Percentiles rank a stretch among this genome's conserved stretches.
Conservation (phyloP, 176 grass and related monocot species). For the Lolium perenne region DNA sequence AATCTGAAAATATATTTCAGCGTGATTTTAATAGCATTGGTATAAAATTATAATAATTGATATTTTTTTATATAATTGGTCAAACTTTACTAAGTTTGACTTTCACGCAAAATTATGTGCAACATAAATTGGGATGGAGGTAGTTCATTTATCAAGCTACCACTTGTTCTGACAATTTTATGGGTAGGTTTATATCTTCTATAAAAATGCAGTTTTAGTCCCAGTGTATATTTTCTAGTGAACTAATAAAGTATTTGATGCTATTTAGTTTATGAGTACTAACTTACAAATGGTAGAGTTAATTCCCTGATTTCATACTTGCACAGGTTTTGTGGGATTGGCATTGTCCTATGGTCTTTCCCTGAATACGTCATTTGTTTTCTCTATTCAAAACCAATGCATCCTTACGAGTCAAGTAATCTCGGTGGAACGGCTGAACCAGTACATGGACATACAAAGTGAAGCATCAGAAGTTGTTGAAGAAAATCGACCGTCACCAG, state of each 20-base stretch:
- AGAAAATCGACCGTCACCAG: too few species aligned
- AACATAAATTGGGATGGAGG: too few species aligned
- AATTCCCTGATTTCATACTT: slow-evolving; percentile 4
- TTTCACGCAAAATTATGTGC: too few species aligned
- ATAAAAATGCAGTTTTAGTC: neutral
- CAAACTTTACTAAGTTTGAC: too few species aligned
- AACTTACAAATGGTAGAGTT: neutral
- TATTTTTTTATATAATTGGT: too few species aligned
- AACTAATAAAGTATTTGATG: neutral
- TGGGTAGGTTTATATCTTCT: neutral
- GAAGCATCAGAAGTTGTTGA: too few species aligned
- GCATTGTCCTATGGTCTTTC: slow-evolving; percentile 95
- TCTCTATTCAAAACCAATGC: slow-evolving; percentile 86
- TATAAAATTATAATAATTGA: too few species aligned
- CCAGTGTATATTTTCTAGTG: neutral
- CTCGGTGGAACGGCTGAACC: slow-evolving; percentile 88
- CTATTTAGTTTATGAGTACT: slow-evolving; percentile 1
- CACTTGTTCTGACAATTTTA: neutral
- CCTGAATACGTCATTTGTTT: slow-evolving; percentile 72
- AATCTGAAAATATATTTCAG: too few species aligned
- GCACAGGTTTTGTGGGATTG: slow-evolving; percentile 88
- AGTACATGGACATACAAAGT: too few species aligned
- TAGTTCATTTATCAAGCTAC: slow-evolving; percentile 9
- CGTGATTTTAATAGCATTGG: too few species aligned
- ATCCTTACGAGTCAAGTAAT: slow-evolving; percentile 79